Evolutionary conservation across 495 filamentous ascomycete genomes (phyloP).

Genomic region (Aspergillus hancockii): DNA sequence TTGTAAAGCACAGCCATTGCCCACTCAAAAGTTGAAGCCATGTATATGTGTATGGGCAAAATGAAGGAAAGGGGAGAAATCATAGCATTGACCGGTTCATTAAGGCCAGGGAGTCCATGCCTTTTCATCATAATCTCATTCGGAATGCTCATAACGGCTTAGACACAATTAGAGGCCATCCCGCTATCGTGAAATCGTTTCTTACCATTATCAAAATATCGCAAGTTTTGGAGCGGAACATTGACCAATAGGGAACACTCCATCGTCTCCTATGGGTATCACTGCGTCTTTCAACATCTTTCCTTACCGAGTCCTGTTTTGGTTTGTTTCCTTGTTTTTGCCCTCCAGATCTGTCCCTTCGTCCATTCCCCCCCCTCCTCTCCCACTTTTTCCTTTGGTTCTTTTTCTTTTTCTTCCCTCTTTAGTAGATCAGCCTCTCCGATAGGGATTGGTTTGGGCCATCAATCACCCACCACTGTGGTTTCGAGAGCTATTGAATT

Average conservation of each 20-base stretch:
- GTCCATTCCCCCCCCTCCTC: not conserved
- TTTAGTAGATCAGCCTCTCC: not conserved
- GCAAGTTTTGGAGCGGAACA: not conserved
- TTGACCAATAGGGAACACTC: conserved; percentile 1
- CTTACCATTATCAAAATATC: conserved; percentile 1
- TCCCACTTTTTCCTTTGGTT: not conserved
- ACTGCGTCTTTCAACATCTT: not conserved
- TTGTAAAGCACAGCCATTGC: conserved; percentile 7
- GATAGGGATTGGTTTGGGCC: not conserved
- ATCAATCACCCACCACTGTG: conserved; percentile 15
- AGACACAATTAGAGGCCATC: not conserved
- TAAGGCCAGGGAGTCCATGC: conserved; percentile 17
- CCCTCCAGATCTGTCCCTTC: not conserved
- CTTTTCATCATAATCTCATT: conserved; percentile 33
- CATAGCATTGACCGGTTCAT: conserved; percentile 28
- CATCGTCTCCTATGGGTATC: not conserved
- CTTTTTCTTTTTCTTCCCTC: not conserved
- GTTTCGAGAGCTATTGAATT: conserved; percentile 27
- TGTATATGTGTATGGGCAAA: too few relatives aligned
- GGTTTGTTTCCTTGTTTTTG: too few relatives aligned
- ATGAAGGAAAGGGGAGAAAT: conserved; percentile 19
- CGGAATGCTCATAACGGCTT: not conserved
- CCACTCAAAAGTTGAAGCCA: not conserved
- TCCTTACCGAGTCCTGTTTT: too few relatives aligned
- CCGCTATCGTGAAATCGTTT: not conserved